Evolutionary conservation across 768 basidiomycete genomes (phyloP).

Genomic region (Leccinum truebloodii): DNA sequence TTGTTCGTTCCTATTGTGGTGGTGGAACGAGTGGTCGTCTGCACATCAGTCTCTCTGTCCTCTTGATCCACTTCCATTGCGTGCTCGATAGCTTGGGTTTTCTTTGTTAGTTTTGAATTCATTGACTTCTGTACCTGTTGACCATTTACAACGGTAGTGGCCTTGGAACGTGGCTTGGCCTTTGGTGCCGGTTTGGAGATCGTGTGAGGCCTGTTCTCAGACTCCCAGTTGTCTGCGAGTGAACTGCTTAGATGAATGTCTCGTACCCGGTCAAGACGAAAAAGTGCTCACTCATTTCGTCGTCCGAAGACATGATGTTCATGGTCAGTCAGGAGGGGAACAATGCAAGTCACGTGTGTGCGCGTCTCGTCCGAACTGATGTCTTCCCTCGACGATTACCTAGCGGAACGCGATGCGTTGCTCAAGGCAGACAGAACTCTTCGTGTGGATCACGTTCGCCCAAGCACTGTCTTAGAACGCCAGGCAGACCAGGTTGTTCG

Average conservation of each 20-base stretch:
- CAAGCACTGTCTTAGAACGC: conserved; percentile 39
- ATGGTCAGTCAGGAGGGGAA: conserved; percentile 1
- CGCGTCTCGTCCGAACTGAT: background rate
- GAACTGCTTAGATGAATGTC: conserved; percentile 29
- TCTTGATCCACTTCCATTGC: conserved; percentile 18
- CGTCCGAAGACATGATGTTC: conserved; percentile 32
- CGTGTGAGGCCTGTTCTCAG: background rate
- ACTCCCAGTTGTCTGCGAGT: conserved; percentile 25
- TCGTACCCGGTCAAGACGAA: conserved; percentile 1
- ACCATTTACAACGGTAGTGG: conserved; percentile 4
- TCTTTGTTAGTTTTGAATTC: conserved; percentile 15
- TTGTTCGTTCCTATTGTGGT: conserved; percentile 14
- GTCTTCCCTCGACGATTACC: conserved; percentile 22
- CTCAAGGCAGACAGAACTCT: conserved; percentile 47
- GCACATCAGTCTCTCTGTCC: conserved; percentile 5
- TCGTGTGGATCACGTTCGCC: conserved; percentile 45
- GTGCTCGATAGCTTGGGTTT: conserved; percentile 2
- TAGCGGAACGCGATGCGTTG: conserved; percentile 29
- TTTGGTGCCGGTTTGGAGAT: conserved; percentile 15
- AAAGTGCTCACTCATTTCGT: conserved; percentile 32
- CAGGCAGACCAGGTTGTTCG: conserved; percentile 61
- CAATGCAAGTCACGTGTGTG: conserved; percentile 13
- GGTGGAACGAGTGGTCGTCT: conserved; percentile 4
- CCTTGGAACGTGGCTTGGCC: conserved; percentile 16
- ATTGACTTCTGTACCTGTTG: conserved; percentile 9